Percentiles rank a stretch among this genome's conserved stretches.
These are phyloP conservation scores for Botrytis elliptica DNA, from an alignment of 2,329 filamentous ascomycete species.

Conservation along the genomic window DNA sequence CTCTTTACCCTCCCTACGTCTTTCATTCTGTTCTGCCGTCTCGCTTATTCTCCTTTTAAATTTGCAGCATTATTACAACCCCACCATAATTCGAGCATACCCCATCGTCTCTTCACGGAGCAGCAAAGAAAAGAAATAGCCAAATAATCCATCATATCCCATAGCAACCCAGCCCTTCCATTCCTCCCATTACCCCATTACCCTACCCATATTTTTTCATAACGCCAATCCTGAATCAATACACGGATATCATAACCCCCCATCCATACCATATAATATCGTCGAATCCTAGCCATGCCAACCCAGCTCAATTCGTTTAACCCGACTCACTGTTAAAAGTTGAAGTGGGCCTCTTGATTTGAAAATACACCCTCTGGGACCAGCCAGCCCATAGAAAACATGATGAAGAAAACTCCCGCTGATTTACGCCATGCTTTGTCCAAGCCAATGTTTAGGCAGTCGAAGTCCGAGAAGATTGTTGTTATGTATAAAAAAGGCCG, in stretches of 20 bases:
- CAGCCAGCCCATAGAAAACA: neutral
- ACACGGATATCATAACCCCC: neutral
- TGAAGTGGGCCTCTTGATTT: neutral
- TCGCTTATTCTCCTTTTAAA: neutral
- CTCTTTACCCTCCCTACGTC: no score
- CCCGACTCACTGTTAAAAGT: neutral
- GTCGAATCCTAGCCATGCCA: neutral
- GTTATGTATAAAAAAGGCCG: neutral
- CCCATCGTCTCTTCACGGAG: neutral
- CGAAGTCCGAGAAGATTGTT: neutral
- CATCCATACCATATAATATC: neutral
- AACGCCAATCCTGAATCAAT: constrained; percentile 1
- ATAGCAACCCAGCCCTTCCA: neutral
- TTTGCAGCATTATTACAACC: neutral
- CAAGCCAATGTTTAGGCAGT: neutral
- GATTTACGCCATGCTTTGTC: neutral
- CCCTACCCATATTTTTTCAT: neutral
- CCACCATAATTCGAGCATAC: neutral
- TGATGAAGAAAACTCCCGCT: neutral
- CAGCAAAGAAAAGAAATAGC: neutral
- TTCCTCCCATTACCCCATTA: neutral
- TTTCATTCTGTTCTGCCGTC: neutral
- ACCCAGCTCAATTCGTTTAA: neutral
- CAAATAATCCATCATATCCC: neutral
- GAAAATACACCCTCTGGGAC: neutral